Percentiles rank a stretch among this genome's conserved stretches.
Conservation (phyloP, 495 filamentous ascomycete genomes). For the Penicillium egyptiacum region DNA sequence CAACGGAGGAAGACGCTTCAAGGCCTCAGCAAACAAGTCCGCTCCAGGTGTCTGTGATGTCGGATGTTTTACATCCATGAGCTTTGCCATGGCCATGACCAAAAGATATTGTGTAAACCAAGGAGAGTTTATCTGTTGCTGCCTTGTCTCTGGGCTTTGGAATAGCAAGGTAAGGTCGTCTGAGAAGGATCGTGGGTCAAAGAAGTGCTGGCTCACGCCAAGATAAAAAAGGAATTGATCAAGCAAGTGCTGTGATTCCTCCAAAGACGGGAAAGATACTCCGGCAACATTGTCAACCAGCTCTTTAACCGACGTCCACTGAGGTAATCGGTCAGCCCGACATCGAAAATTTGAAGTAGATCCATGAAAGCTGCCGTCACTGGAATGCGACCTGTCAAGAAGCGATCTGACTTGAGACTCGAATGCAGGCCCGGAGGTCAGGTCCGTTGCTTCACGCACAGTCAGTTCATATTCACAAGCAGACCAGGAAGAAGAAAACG, state of each 20-base stretch:
- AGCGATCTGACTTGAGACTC: constrained; percentile 27
- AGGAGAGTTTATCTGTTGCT: constrained; percentile 13
- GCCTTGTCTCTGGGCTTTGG: constrained; percentile 10
- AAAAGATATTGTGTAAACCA: constrained; percentile 31
- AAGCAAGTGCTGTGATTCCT: constrained; percentile 24
- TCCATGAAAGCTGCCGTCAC: not conserved
- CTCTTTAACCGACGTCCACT: constrained; percentile 12
- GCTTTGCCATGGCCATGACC: constrained; percentile 30
- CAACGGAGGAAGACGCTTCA: constrained; percentile 21
- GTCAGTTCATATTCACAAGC: not conserved
- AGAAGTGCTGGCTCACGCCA: constrained; percentile 28
- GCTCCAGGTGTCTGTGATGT: constrained; percentile 22
- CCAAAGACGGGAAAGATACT: constrained; percentile 15
- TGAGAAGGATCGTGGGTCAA: constrained; percentile 24
- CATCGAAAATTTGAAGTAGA: not conserved
- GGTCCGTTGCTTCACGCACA: constrained; percentile 18
- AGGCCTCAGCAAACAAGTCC: constrained; percentile 23
- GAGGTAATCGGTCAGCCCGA: not conserved
- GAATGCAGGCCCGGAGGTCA: constrained; percentile 28
- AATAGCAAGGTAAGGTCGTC: constrained; percentile 24
- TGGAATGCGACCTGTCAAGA: constrained; percentile 13
- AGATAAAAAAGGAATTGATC: constrained; percentile 30
- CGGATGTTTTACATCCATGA: constrained; percentile 26
- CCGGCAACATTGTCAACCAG: constrained; percentile 11
- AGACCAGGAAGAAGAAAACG: not conserved